Evolutionary conservation across 2,329 filamentous ascomycete genomes (phyloP), one percentile per base, ranked within the genome.

Genomic region (Tolypocladium paradoxum): DNA sequence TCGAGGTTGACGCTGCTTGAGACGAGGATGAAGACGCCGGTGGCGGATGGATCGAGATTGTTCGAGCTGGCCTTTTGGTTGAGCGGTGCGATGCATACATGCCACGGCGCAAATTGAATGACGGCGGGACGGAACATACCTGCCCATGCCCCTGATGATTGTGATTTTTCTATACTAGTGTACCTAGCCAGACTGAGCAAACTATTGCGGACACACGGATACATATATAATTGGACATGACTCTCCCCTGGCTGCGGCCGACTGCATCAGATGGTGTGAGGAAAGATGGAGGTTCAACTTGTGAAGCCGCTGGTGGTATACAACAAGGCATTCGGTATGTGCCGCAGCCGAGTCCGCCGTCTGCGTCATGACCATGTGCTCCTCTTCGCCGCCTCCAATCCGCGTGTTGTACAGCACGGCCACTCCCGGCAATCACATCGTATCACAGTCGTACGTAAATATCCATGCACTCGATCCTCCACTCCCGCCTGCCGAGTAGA

Each of bases 381-480:
- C 16, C 24, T 29, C 16, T 4, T 47, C 43, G n/a, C 9, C 18
- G n/a, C 18, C 18, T 14, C 29, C 4, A 11, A 31, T 31, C 9
- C 27, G 29, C 43, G 6, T 3, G 24, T 11, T n/a, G 16, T 27
- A 46, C 16, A 12, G 18, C 16, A n/a, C 6, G 24, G 16, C 40
- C 40, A 2, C 7, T 24, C 36, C 12, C 6, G 37, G 7, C 11
- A 2, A 20, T 3, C 16, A 16, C 6, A 12, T 29, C 0, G 22
- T 2, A 33, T 57, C 51, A 60, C 43, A 96, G 72, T 57, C 88
- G 77, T 51, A 97, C 83, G 62, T 91, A 84, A 33, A 97, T 81
- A 69, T 96, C 90, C 70, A 99, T 79, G 68, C 91, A 96, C 54
- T 92, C 90, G 58, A 99, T 81, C 61, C 87, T 82, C 88, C 92